A percentile compares a stretch with the other conserved stretches of the same genome.
Evolutionary conservation across 495 filamentous ascomycete species (phyloP).

Genomic region (Aspergillus biplanus): DNA sequence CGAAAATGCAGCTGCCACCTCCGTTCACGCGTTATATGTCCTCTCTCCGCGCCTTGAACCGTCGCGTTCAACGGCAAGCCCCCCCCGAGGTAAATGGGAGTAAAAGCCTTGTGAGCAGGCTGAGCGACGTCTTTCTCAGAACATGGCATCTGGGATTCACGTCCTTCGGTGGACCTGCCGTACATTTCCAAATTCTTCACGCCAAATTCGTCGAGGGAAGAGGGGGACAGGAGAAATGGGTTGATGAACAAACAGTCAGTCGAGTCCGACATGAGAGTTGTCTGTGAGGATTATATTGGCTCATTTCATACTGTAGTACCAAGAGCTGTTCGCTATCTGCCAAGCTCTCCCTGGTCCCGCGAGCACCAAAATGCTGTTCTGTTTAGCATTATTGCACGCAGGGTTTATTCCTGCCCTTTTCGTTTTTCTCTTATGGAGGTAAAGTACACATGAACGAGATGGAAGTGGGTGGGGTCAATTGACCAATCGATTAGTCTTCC

Average conservation of each 20-base stretch:
- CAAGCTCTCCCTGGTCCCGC: conserved; percentile 77
- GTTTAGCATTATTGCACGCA: conserved; percentile 67
- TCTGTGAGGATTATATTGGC: neutral
- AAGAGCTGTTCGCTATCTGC: conserved; percentile 80
- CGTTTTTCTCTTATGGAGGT: conserved; percentile 74
- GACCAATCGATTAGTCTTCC: conserved; percentile 55
- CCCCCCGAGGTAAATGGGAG: neutral
- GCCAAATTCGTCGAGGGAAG: conserved; percentile 64
- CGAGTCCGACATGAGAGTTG: neutral
- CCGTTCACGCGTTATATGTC: neutral
- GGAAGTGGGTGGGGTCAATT: neutral
- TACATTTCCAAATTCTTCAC: conserved; percentile 72
- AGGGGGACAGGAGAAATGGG: conserved; percentile 60
- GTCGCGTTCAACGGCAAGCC: neutral
- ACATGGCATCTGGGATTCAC: conserved; percentile 75
- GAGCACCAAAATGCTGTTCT: conserved; percentile 81
- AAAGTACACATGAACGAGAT: conserved; percentile 7
- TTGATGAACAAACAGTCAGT: conserved; percentile 71
- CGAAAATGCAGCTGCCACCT: conserved; percentile 8
- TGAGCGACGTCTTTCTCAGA: conserved; percentile 42
- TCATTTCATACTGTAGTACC: conserved; percentile 55
- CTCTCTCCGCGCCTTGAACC: conserved; percentile 13
- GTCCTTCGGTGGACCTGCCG: conserved; percentile 71
- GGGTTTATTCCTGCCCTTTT: conserved; percentile 66
- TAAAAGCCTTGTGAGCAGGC: neutral